Conservation (phyloP, 2,329 filamentous ascomycete genomes). For the Seiridium cupressi region DNA sequence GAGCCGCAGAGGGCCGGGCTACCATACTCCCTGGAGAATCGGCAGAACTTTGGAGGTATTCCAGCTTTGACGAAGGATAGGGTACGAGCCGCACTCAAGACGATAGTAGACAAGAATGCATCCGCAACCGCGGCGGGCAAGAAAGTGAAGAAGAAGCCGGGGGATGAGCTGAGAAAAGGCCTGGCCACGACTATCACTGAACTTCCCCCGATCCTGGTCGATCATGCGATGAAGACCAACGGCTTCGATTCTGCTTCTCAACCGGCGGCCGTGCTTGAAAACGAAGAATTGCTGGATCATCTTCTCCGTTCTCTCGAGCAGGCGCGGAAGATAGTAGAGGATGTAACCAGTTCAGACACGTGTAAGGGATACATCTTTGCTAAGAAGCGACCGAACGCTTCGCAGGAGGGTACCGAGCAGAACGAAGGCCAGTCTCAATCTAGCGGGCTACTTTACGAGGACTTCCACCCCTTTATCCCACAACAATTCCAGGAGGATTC, state of each 20-base stretch:
- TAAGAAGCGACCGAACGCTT: constrained; percentile 46
- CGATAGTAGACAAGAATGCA: constrained; percentile 59
- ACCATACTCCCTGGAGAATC: constrained; percentile 75
- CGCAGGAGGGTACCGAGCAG: constrained; percentile 24
- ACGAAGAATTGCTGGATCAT: constrained; percentile 61
- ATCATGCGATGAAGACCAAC: constrained; percentile 74
- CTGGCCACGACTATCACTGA: constrained; percentile 84
- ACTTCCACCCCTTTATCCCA: constrained; percentile 92
- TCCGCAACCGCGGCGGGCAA: constrained; percentile 52
- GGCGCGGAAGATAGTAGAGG: constrained; percentile 67
- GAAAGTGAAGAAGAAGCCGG: constrained; percentile 70
- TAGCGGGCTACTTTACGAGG: constrained; percentile 73
- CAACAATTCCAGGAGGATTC: constrained; percentile 72
- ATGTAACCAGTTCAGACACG: constrained; percentile 63
- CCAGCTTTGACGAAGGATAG: constrained; percentile 74
- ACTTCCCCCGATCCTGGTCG: constrained; percentile 81
- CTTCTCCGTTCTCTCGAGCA: constrained; percentile 68
- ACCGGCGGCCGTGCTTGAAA: constrained; percentile 67
- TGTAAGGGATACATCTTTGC: constrained; percentile 88
- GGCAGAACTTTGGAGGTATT: constrained; percentile 79
- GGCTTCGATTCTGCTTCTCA: constrained; percentile 68
- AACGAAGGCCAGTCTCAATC: constrained; percentile 35
- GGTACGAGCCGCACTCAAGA: constrained; percentile 66
- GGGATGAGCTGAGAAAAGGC: constrained; percentile 75
- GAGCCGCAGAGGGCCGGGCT: constrained; percentile 77